Percentiles rank a stretch among this genome's conserved stretches.
These are phyloP conservation scores for Aspergillus sp. DNA, from an alignment of 2,329 filamentous ascomycete genomes.

Conservation along the genomic window DNA sequence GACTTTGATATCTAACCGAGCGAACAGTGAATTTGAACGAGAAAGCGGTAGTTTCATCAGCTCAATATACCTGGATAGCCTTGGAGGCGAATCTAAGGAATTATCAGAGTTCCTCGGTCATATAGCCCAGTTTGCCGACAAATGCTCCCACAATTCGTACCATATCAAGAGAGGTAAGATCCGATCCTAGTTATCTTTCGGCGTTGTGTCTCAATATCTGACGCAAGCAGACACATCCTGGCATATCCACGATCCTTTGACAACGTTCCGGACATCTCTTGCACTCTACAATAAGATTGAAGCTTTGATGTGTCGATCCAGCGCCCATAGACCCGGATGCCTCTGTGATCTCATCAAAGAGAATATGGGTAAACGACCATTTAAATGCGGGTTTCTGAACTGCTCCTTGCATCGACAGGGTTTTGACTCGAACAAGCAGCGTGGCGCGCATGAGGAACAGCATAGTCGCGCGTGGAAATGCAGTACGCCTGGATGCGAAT, in stretches of 20 bases:
- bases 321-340: not conserved
- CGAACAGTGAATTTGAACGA: not conserved
- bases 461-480: constrained; percentile 4
- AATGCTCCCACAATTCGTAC: not conserved
- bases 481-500: not conserved
- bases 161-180: constrained; percentile 1
- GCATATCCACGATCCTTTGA: not conserved
- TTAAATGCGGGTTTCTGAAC: constrained; percentile 3
- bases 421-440: not conserved
- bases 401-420: constrained; percentile 2
- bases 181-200: not conserved
- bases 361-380: not conserved
- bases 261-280: not conserved
- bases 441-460: not conserved
- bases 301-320: not conserved
- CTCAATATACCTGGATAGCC: not conserved
- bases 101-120: not conserved
- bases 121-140: not conserved
- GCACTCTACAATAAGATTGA: not conserved
- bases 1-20: not conserved
- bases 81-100: not conserved
- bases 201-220: not conserved
- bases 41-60: not conserved
- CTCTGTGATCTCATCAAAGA: not conserved
- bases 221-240: not conserved